Base-by-base conservation (phyloP, 192 early-diverging fungal species). In the Umbelopsis sp. region DNA sequence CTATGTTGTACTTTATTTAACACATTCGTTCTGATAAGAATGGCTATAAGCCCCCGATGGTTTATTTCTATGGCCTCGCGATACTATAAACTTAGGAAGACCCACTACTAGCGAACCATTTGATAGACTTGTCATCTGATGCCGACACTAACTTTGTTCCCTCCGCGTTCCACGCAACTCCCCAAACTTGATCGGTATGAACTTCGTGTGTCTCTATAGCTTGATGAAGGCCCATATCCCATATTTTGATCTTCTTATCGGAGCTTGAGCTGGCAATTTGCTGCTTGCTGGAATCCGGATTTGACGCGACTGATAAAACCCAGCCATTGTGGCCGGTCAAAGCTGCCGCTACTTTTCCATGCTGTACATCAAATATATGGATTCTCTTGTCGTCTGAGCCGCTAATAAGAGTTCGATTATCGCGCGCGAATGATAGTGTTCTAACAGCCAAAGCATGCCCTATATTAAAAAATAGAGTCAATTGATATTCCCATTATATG, bases 371-470 rank as follows among this genome's bases (percentile, higher is more conserved):
- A 80, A 88, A 90, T 9, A 92, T 76, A 68, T 90, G 83, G 46
- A 94, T 89, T 10, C 92, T 84, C 72, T 91, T 91, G 76, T 95
- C 94, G 71, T 95, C 94, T n/a, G 87, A 91, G 30, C 86, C 92
- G 16, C 89, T 89, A 22, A 94, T 72, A 0, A 94, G 78, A 2
- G 84, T 85, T 9, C 80, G 71, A 20, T 87, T 88, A 71, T 94
- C 93, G 9, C 87, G 86, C 0, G 91, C 85, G 75, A 94, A 95
- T 18, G 86, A 78, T 16, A 95, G 49, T n/a, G 87, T 82, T 58
- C 94, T 82, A 5, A 94, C 86, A 47, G 89, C 84, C 88, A 91
- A 84, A 20, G 93, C 85, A 67, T 95, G 93, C 23, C 89, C 92
- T 90, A 75, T 15, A 64, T 45, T n/a, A n/a, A n/a, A n/a, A 16